phyloP scores from a whole-genome alignment of 1,284 basidiomycete genomes.

The Cystobasidiaceae sp. region DNA sequence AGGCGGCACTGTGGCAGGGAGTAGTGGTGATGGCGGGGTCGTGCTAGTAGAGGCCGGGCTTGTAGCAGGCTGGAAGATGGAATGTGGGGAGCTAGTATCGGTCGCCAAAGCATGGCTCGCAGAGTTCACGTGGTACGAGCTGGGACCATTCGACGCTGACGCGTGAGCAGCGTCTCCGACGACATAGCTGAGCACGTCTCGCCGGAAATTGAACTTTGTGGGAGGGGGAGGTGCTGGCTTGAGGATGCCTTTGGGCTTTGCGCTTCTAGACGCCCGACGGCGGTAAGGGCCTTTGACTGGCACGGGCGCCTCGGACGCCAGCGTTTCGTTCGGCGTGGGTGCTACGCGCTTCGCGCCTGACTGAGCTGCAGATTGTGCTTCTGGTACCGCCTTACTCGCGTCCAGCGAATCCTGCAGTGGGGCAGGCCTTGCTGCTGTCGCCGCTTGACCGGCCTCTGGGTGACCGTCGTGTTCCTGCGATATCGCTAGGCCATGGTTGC shows the following conservation, averaged over 20 bases:
- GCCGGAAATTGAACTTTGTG: slow-evolving; percentile 19
- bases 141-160: neutral
- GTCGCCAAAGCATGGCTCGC: neutral
- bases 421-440: no score
- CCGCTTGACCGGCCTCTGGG: no score
- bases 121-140: neutral
- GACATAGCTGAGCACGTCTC: slow-evolving; percentile 24
- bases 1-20: neutral
- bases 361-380: no score
- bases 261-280: neutral
- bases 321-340: neutral
- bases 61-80: neutral
- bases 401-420: no score
- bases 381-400: no score
- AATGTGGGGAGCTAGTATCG: neutral
- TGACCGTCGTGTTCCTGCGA: no score
- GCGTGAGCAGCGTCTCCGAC: neutral
- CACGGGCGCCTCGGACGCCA: neutral
- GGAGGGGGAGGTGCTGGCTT: slow-evolving; percentile 20
- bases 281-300: neutral
- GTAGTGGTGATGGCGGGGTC: neutral
- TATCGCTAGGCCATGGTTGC: no score
- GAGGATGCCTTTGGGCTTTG: slow-evolving; percentile 16
- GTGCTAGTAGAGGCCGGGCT: neutral
- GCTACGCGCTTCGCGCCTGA: neutral